Evolutionary conservation across 441 rosid genomes (phyloP).

Genomic region (Populus hybrid): DNA sequence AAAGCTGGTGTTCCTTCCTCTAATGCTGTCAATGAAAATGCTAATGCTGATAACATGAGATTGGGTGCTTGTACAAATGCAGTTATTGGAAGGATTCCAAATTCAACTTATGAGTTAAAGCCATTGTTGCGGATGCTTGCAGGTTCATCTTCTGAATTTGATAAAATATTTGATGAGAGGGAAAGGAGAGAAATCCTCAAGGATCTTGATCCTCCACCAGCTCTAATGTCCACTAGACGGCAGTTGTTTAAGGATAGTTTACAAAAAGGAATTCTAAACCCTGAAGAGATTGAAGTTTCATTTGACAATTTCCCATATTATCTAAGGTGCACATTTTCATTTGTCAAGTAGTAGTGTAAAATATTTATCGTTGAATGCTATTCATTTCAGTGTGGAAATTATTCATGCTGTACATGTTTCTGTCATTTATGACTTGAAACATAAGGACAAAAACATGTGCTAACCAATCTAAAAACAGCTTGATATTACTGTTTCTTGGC

Average conservation of each 20-base stretch:
- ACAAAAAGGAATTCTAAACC: slow-evolving; percentile 58
- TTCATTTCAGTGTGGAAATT: neutral
- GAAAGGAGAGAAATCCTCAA: slow-evolving; percentile 53
- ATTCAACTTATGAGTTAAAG: slow-evolving; percentile 51
- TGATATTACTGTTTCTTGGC: neutral
- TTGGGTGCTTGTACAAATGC: slow-evolving; percentile 54
- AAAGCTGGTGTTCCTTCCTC: slow-evolving; percentile 51
- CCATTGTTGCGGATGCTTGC: slow-evolving; percentile 65
- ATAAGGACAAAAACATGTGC: neutral
- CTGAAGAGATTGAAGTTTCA: slow-evolving; percentile 68
- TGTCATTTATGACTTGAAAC: neutral
- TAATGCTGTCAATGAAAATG: slow-evolving; percentile 49
- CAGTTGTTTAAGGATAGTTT: slow-evolving; percentile 70
- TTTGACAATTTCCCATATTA: slow-evolving; percentile 87
- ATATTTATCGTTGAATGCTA: neutral
- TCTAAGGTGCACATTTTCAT: slow-evolving; percentile 50
- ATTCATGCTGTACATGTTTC: neutral
- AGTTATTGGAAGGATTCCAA: slow-evolving; percentile 52
- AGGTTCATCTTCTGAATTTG: slow-evolving; percentile 53
- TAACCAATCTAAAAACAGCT: neutral
- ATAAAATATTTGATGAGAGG: slow-evolving; percentile 63
- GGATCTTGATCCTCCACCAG: slow-evolving; percentile 46
- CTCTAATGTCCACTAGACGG: slow-evolving; percentile 55
- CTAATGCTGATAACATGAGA: slow-evolving; percentile 47
- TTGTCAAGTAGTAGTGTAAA: neutral